Percentiles rank a stretch among this genome's conserved stretches.
phyloP scores from a whole-genome alignment of 768 basidiomycete species.

The Pisolithus tinctorius region DNA sequence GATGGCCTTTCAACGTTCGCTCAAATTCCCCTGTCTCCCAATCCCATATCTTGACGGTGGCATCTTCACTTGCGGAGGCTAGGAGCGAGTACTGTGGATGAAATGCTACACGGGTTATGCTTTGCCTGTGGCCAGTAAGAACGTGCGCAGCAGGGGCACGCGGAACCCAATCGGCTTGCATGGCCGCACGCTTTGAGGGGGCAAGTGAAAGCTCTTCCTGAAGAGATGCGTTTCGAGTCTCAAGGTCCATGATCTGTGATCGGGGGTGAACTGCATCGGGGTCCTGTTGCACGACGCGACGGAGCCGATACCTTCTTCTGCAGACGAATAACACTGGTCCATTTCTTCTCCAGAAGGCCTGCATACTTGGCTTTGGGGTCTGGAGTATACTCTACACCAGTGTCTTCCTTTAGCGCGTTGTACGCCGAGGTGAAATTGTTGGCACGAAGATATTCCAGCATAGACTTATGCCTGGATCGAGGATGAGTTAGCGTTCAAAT shows the following conservation, averaged over 20 bases:
- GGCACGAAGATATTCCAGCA: constrained; percentile 70
- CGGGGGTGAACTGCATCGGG: constrained; percentile 7
- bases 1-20: constrained; percentile 87
- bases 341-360: constrained; percentile 93
- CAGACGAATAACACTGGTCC: constrained; percentile 92
- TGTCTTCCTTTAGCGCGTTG: constrained; percentile 49
- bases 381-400: constrained; percentile 58
- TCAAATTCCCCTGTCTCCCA: constrained; percentile 96
- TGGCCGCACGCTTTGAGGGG: constrained; percentile 46
- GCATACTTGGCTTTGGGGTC: constrained; percentile 84
- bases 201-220: constrained; percentile 62
- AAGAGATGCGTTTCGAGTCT: constrained; percentile 71
- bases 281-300: constrained; percentile 3
- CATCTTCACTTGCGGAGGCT: constrained; percentile 83
- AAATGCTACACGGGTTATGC: constrained; percentile 75
- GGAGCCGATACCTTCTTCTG: constrained; percentile 75
- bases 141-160: constrained; percentile 78
- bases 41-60: constrained; percentile 91
- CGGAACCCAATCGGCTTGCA: constrained; percentile 83
- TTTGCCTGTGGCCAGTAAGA: constrained; percentile 67
- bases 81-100: constrained; percentile 81
- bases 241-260: constrained; percentile 87
- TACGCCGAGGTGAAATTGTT: constrained; percentile 60
- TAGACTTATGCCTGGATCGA: constrained; percentile 62
- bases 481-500: constrained; percentile 8